These are phyloP conservation scores for Solanum hybrid DNA, from an alignment of 305 asterid genomes.

Conservation along the genomic window DNA sequence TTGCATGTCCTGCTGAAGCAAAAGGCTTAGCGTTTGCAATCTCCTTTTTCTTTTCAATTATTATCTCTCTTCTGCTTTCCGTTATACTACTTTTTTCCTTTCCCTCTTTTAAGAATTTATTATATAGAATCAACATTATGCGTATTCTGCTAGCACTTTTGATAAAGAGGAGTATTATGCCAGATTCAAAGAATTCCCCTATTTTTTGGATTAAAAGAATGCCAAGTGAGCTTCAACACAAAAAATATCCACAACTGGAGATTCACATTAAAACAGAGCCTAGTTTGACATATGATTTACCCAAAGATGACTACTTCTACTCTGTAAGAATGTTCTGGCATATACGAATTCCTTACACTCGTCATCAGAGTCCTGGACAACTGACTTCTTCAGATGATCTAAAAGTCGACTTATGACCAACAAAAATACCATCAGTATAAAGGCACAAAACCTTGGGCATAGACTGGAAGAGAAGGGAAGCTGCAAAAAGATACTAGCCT, in stretches of 20 bases:
- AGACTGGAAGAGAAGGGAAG: neutral
- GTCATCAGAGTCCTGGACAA: neutral
- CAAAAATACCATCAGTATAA: neutral
- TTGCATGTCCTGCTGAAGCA: neutral
- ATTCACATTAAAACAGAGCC: neutral
- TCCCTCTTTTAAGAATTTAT: neutral
- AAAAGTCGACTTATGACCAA: neutral
- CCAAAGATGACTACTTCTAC: neutral
- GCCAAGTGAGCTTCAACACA: neutral
- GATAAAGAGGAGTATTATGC: neutral
- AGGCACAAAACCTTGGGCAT: neutral
- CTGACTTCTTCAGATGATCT: neutral
- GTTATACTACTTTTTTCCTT: neutral
- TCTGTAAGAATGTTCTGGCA: neutral
- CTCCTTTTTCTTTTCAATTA: neutral
- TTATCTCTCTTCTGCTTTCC: neutral
- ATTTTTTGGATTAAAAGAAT: neutral
- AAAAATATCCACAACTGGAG: neutral
- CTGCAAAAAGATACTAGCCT: slow-evolving; percentile 36
- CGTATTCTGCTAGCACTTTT: neutral
- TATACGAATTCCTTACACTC: neutral
- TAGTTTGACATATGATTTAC: neutral
- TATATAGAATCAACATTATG: neutral
- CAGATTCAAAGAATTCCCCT: neutral
- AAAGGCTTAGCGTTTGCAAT: neutral